Base-by-base conservation (phyloP, 441 rosid species). In the Raphanus hybrid region DNA sequence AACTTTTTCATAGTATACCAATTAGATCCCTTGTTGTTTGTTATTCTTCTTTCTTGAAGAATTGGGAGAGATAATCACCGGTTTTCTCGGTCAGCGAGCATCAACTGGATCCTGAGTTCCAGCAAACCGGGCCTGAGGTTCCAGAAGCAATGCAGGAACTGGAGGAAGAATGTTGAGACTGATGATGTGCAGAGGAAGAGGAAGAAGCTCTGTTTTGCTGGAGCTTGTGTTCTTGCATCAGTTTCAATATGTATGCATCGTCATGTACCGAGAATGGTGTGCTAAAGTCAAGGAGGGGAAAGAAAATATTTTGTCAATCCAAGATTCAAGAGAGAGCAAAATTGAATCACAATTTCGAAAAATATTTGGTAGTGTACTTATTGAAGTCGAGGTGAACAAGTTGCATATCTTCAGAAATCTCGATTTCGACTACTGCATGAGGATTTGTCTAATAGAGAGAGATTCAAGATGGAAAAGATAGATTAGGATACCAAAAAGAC, bases 311-410 rank as follows among this genome's bases (percentile, higher is more conserved):
- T 41, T 12, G 39, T 75, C 50, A 64, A 3, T 6, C 15, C 6
- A 2, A 0, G 14, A 32, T 52, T 68, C 16, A 41, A 69, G 14
- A 78, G 39, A 78, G 0, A 29, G 48, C 50, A 41, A 41, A 9
- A 37, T 37, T 37, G 43, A 23, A 23, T 23, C 26, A 23, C 26
- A 23, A 23, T 23, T 23, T 23, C 26, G 0, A 23, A 23, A 23
- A 23, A 23, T 23, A 23, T 23, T 23, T 23, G 26, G 34, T 29
- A 29, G 6, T 3, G 34, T 29, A 29, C 34, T 86, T 84, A 71
- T 86, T 85, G 84, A 86, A 84, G 80, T 86, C 92, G 34, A 86
- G 82, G 79, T 86, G 89, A 7, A 87, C 87, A 60, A 85, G 82
- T 81, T 85, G 86, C 89, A 76, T 84, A 69, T 83, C 86, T 76